These are phyloP conservation scores for Tulasnella sp. DNA, from an alignment of 768 basidiomycete species.

Conservation along the genomic window DNA sequence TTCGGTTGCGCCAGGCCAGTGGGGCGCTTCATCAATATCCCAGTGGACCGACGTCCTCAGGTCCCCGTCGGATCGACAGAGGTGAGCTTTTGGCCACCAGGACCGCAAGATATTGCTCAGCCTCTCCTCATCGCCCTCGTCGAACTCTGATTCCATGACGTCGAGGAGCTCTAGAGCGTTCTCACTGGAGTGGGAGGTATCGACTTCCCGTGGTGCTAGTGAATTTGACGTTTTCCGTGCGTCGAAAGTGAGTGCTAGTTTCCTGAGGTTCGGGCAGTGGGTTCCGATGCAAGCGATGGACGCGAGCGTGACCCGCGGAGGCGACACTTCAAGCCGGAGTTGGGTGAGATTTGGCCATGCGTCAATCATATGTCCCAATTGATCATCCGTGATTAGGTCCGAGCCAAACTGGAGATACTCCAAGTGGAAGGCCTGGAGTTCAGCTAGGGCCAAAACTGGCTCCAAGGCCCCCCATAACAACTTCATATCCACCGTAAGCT, in stretches of 20 bases:
- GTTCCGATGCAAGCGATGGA: not conserved
- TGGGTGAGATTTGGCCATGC: not conserved
- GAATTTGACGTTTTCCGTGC: not conserved
- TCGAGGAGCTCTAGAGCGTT: not conserved
- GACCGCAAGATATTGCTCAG: not conserved
- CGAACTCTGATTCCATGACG: not conserved
- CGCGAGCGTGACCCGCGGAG: not conserved
- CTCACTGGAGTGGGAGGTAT: not conserved
- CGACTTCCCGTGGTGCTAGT: not conserved
- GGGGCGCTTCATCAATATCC: not conserved
- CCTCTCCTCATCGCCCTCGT: not conserved
- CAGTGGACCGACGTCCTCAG: not conserved
- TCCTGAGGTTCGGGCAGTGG: not conserved
- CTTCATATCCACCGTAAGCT: not conserved
- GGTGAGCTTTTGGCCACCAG: not conserved
- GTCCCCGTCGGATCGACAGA: not conserved
- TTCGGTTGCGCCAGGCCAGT: not conserved
- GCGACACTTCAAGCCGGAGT: not conserved
- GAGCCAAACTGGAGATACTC: not conserved
- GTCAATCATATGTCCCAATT: not conserved
- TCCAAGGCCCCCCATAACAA: not conserved
- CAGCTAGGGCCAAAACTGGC: not conserved
- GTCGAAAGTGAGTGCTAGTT: not conserved
- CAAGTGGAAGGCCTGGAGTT: not conserved
- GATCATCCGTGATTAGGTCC: not conserved